A percentile compares a stretch with the other conserved stretches of the same genome.
phyloP scores from a whole-genome alignment of 2,329 filamentous ascomycete species.

The Penicillium capsulatum region DNA sequence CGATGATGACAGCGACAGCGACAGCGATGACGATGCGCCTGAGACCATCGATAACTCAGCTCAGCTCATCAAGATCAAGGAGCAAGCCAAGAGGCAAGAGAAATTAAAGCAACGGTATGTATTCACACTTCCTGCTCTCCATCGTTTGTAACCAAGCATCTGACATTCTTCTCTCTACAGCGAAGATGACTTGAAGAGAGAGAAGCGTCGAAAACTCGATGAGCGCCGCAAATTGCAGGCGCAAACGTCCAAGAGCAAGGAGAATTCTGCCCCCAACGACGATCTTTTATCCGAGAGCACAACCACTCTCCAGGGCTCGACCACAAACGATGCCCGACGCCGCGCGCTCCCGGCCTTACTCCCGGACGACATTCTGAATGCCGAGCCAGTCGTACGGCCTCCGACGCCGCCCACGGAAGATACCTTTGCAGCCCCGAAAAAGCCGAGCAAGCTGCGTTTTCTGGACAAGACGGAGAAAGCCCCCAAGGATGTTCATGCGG shows the following conservation, averaged over 20 bases:
- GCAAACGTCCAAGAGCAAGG: constrained; percentile 30
- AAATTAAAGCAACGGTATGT: constrained; percentile 37
- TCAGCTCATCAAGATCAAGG: constrained; percentile 37
- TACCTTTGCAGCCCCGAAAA: constrained; percentile 20
- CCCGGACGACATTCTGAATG: constrained; percentile 49
- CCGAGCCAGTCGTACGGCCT: constrained; percentile 42
- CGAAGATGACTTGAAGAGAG: constrained; percentile 37
- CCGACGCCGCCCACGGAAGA: constrained; percentile 44
- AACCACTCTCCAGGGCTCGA: constrained; percentile 38
- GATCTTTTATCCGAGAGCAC: constrained; percentile 42
- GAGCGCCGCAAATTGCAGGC: constrained; percentile 39
- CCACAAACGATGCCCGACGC: constrained; percentile 34
- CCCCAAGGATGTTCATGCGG: constrained; percentile 49
- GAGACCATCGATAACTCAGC: constrained; percentile 41
- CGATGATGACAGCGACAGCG: constrained; percentile 28
- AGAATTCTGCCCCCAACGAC: constrained; percentile 23
- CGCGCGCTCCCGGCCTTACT: constrained; percentile 48
- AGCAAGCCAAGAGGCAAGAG: constrained; percentile 38
- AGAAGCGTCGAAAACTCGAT: constrained; percentile 41
- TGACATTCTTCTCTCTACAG: constrained; percentile 29
- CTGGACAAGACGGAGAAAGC: constrained; percentile 47
- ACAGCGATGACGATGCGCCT: constrained; percentile 40
- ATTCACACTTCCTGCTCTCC: background rate
- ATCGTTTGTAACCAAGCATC: background rate
- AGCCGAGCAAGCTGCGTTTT: constrained; percentile 47